phyloP scores from a whole-genome alignment of 169 alveolate genomes.

The Plasmodium berghei region DNA sequence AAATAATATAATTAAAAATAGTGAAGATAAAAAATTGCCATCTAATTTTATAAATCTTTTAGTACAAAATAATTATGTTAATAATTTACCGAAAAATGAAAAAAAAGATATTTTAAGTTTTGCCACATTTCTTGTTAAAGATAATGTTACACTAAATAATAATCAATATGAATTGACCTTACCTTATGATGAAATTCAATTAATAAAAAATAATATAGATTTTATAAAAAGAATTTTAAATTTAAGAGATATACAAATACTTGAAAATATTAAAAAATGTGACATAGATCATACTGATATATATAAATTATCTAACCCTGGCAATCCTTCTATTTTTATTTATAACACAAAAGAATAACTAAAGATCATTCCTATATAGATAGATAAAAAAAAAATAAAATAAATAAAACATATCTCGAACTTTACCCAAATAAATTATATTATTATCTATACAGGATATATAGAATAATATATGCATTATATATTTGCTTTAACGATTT shows the following conservation, averaged over 20 bases:
- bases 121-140: slow-evolving; percentile 89
- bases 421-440: not conserved
- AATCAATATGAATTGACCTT: slow-evolving; percentile 82
- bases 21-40: slow-evolving; percentile 75
- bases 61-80: slow-evolving; percentile 78
- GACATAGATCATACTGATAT: slow-evolving; percentile 79
- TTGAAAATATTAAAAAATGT: slow-evolving; percentile 77
- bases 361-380: not conserved
- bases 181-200: slow-evolving; percentile 82
- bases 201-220: slow-evolving; percentile 62
- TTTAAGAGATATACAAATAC: slow-evolving; percentile 77
- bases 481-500: too few relatives aligned
- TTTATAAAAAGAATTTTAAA: slow-evolving; percentile 65
- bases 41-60: slow-evolving; percentile 70
- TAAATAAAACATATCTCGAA: not conserved
- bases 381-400: not conserved
- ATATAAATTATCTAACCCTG: slow-evolving; percentile 81
- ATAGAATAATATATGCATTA: too few relatives aligned
- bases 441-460: not conserved
- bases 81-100: slow-evolving; percentile 78
- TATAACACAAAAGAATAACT: slow-evolving; percentile 41
- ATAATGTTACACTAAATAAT: slow-evolving; percentile 85
- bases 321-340: slow-evolving; percentile 83
- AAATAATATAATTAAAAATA: slow-evolving; percentile 70
- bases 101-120: slow-evolving; percentile 89